Base-by-base conservation (phyloP, 1,139 yeast genomes). In the Trichomonascaceae sp. region DNA sequence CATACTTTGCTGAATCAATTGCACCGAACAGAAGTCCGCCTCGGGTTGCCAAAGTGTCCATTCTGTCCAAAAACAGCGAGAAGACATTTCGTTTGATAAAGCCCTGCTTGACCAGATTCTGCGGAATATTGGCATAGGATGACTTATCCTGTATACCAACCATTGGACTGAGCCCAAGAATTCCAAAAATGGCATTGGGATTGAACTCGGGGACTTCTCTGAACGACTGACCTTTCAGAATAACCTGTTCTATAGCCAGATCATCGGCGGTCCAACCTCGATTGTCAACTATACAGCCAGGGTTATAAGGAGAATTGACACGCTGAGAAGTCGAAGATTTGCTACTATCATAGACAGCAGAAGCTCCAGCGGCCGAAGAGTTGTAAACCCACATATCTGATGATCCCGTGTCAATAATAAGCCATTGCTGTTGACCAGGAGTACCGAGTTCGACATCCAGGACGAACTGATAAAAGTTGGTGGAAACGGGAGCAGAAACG, bases 11-110 rank as follows among this genome's bases (percentile, higher is more conserved):
- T 48, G 72, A 70, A 65, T 83, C 87, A 12, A 81, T 70, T 6
- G 83, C 87, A 8, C 87, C 87, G 65, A 83, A 80, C 51, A 82
- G 67, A 22, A 83, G 61, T 19, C 72, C 63, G 1, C 87, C 87
- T 1, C 32, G 5, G 2, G 32, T 27, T 2, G 32, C 32, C 12
- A 27, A 12, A 27, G 32, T 6, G 32, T 27, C 32, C 5, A 27
- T 27, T 27, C 32, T 68, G 55, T 75, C 72, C 58, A 82, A 73
- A 63, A 74, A 82, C 55, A 82, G 68, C 6, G 85, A 80, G 67
- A 79, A 82, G 9, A 79, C 78, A 44, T 65, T 70, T 53, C 72
- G 71, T 50, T 70, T 62, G 60, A 80, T 79, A 51, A 69, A 55
- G 0, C 84, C 84, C 57, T 74, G 74, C 50, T 70, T 65, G 61